Evolutionary conservation across 2,329 filamentous ascomycete species (phyloP).

Genomic region (Colletotrichum melonis): DNA sequence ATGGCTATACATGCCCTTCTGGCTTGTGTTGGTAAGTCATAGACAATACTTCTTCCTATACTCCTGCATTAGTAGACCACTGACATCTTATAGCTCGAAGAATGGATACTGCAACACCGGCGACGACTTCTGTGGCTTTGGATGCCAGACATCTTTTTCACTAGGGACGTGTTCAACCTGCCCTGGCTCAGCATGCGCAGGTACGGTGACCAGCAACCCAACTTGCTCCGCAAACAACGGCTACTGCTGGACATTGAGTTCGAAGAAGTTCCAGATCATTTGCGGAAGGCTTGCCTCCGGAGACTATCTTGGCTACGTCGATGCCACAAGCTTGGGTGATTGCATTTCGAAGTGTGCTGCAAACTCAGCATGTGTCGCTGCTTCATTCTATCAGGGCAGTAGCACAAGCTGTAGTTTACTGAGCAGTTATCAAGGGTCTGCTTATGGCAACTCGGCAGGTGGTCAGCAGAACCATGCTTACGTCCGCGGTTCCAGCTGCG

Average conservation of each 20-base stretch:
- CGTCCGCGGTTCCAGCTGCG: slow-evolving; percentile 9
- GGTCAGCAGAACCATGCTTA: slow-evolving; percentile 20
- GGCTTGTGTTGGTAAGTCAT: slow-evolving; percentile 33
- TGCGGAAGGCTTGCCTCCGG: slow-evolving; percentile 26
- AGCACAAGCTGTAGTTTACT: slow-evolving; percentile 16
- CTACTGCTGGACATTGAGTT: slow-evolving; percentile 21
- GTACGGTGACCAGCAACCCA: slow-evolving; percentile 14
- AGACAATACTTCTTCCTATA: slow-evolving; percentile 17
- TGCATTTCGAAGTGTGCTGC: slow-evolving; percentile 26
- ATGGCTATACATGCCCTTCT: slow-evolving; percentile 50
- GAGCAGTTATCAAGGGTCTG: slow-evolving; percentile 15
- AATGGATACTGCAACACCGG: slow-evolving; percentile 36
- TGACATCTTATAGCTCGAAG: slow-evolving; percentile 4
- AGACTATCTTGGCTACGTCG: background rate
- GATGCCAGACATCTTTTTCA: slow-evolving; percentile 27
- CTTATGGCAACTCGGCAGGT: slow-evolving; percentile 21
- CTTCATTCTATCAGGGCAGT: slow-evolving; percentile 17
- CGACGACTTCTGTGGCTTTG: slow-evolving; percentile 36
- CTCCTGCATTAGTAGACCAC: background rate
- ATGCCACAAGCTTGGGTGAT: slow-evolving; percentile 19
- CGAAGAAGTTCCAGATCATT: slow-evolving; percentile 24
- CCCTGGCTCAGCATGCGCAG: slow-evolving; percentile 12
- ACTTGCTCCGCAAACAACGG: slow-evolving; percentile 16
- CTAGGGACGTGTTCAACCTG: slow-evolving; percentile 8
- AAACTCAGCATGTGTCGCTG: slow-evolving; percentile 14